Conservation (phyloP, 257 asterid species). For the Penstemon davidsonii region DNA sequence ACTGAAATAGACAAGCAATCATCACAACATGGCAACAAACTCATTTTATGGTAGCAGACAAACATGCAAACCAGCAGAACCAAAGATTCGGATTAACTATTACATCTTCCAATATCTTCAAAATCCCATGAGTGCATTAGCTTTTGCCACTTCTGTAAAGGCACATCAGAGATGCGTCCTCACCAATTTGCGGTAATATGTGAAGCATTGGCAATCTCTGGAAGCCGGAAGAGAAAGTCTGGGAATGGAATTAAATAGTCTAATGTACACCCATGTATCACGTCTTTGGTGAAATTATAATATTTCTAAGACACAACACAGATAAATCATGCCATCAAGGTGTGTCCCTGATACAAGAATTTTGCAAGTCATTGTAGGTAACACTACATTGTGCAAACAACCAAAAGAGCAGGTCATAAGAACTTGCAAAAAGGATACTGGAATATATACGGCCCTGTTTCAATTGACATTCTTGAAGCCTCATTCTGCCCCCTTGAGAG, state of each 20-base stretch:
- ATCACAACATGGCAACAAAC: not conserved
- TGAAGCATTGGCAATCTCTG: constrained; percentile 4
- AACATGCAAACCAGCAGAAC: not conserved
- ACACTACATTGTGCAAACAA: constrained; percentile 11
- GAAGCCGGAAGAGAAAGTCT: not conserved
- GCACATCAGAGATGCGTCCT: no score
- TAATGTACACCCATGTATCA: no score
- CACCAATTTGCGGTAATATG: constrained; percentile 5
- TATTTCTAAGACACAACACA: no score
- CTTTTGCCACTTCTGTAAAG: not conserved
- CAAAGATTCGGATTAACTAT: not conserved
- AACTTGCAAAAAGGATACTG: constrained; percentile 71
- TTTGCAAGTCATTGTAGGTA: not conserved
- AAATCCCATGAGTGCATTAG: not conserved
- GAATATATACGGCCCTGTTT: constrained; percentile 84
- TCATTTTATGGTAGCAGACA: not conserved
- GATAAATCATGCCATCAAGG: not conserved
- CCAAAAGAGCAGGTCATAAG: constrained; percentile 1
- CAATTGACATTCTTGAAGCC: constrained; percentile 93
- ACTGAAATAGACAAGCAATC: not conserved
- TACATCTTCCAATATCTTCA: constrained; percentile 22
- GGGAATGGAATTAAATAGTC: not conserved
- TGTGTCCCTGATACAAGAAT: constrained; percentile 9
- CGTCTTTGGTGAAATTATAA: no score
- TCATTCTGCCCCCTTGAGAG: constrained; percentile 82